Conservation (phyloP, 192 early-diverging fungal species). For the Mortierella antarctica region DNA sequence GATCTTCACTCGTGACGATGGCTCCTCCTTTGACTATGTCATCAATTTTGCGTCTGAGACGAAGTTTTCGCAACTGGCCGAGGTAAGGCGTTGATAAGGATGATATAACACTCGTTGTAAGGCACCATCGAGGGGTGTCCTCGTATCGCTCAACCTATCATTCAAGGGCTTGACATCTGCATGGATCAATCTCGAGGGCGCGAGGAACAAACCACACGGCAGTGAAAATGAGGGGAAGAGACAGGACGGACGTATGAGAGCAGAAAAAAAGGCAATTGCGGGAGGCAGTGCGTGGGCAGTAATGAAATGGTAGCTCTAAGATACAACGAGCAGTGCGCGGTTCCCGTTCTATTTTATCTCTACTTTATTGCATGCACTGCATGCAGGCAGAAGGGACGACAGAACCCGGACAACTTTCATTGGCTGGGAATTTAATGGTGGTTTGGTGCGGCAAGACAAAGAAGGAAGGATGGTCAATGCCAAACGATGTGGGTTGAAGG, state of each 20-base stretch:
- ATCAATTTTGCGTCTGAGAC: constrained; percentile 93
- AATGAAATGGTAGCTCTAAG: background rate
- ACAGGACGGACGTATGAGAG: background rate
- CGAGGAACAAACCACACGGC: too few species aligned
- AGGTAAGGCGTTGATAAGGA: constrained; percentile 55
- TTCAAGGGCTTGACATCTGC: too few species aligned
- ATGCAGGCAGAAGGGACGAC: background rate
- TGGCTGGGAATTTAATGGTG: constrained; percentile 8
- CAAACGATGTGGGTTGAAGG: background rate
- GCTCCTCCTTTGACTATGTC: constrained; percentile 85
- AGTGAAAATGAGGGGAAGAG: background rate
- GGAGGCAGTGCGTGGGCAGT: background rate
- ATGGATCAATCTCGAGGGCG: too few species aligned
- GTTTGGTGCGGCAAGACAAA: background rate
- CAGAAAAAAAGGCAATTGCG: background rate
- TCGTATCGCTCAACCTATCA: too few species aligned
- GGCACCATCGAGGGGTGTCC: too few species aligned
- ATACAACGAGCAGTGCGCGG: background rate
- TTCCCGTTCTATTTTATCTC: background rate
- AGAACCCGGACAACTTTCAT: constrained; percentile 3
- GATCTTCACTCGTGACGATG: constrained; percentile 75
- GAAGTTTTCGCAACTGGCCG: constrained; percentile 86
- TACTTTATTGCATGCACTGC: background rate
- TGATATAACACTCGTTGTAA: background rate
- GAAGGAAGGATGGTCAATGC: constrained; percentile 1